Percentiles rank a stretch among this genome's conserved stretches.
These are phyloP conservation scores for Globisporangium lucens DNA, from an alignment of 352 stramenopile species.

Conservation along the genomic window DNA sequence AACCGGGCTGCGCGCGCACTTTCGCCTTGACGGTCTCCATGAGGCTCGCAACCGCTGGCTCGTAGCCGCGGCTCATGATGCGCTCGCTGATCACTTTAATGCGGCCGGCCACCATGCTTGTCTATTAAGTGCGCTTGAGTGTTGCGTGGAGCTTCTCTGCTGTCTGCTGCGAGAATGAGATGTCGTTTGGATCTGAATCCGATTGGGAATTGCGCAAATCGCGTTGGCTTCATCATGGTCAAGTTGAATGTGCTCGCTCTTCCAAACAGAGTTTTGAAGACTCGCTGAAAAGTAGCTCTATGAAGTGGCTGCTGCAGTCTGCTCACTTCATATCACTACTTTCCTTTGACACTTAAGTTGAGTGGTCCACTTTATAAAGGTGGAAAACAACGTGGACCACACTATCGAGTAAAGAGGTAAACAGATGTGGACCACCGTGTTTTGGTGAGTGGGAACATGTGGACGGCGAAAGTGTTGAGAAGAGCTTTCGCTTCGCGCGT, in stretches of 20 bases:
- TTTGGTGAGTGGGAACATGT: background rate
- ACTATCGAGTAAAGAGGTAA: background rate
- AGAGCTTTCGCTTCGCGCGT: too few relatives aligned
- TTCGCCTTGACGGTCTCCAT: slow-evolving; percentile 87
- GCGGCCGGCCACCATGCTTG: slow-evolving; percentile 34
- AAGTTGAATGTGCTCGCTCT: slow-evolving; percentile 11
- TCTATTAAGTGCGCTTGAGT: background rate
- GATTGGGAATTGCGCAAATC: slow-evolving; percentile 8
- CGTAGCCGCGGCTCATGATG: slow-evolving; percentile 87
- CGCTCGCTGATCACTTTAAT: slow-evolving; percentile 81
- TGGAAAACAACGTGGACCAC: too few relatives aligned
- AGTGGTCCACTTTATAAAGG: background rate
- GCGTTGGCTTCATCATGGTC: slow-evolving; percentile 18
- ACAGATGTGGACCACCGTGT: background rate
- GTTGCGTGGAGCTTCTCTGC: background rate
- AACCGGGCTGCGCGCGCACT: slow-evolving; percentile 68
- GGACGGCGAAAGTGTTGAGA: too few relatives aligned
- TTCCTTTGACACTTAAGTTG: background rate
- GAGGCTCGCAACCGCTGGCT: slow-evolving; percentile 75
- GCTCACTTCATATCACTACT: slow-evolving; percentile 5
- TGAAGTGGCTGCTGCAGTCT: background rate
- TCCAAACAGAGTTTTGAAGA: slow-evolving; percentile 3
- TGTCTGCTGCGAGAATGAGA: background rate
- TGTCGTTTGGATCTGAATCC: slow-evolving; percentile 4
- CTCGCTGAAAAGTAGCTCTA: background rate